Conservation (phyloP, 2,329 filamentous ascomycete genomes). For the Phyllosticta capitalensis region DNA sequence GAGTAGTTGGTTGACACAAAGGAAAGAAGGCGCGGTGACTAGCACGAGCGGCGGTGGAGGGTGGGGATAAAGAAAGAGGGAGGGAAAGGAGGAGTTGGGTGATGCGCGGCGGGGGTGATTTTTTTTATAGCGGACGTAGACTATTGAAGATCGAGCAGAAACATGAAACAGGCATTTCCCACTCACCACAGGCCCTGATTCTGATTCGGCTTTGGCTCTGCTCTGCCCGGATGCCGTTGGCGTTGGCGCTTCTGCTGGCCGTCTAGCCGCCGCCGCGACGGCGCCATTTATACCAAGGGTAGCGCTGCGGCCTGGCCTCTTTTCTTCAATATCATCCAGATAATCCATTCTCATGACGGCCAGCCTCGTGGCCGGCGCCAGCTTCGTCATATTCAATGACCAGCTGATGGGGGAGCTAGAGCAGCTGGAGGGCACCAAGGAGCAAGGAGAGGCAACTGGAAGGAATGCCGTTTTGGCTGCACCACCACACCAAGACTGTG, state of each 20-base stretch:
- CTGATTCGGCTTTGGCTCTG: background rate
- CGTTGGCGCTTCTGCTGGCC: too few species aligned
- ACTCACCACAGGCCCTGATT: background rate
- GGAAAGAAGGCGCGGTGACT: constrained; percentile 7
- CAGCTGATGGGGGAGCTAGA: background rate
- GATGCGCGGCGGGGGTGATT: constrained; percentile 6
- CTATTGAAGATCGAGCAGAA: background rate
- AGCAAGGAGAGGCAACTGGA: background rate
- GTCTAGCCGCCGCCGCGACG: background rate
- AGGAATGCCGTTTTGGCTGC: background rate
- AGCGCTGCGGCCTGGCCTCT: background rate
- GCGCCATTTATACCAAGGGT: background rate
- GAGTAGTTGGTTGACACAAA: constrained; percentile 1
- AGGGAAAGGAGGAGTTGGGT: constrained; percentile 1
- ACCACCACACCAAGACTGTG: background rate
- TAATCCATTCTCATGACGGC: background rate
- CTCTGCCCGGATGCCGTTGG: background rate
- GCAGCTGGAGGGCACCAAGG: background rate
- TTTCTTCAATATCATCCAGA: background rate
- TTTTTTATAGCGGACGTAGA: constrained; percentile 4
- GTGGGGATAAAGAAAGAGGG: background rate
- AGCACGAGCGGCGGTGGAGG: background rate
- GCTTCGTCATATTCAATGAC: background rate
- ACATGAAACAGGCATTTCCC: constrained; percentile 9
- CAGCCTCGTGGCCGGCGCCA: background rate